Percentiles rank a stretch among this genome's conserved stretches.
phyloP scores from a whole-genome alignment of 805 yeast genomes.

The Sugiyamaella boreocaroliniensis region DNA sequence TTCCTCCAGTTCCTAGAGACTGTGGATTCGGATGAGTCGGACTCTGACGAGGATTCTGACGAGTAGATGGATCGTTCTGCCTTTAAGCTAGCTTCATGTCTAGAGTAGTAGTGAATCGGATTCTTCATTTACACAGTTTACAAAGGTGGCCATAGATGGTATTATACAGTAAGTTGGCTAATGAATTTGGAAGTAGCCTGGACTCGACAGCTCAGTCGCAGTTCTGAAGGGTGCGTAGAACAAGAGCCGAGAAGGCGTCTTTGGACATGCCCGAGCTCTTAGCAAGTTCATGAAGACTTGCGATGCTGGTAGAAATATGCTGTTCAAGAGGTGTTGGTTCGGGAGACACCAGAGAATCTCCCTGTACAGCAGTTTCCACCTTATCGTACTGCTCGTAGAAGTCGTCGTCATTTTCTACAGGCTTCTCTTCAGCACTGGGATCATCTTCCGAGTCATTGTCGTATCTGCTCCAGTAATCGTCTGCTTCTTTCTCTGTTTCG shows the following conservation, averaged over 20 bases:
- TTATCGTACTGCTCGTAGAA: constrained; percentile 15
- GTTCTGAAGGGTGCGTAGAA: not conserved
- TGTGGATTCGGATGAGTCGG: constrained; percentile 72
- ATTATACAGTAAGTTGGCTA: too few relatives aligned
- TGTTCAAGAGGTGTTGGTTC: not conserved
- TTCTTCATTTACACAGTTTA: too few relatives aligned
- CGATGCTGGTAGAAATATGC: not conserved
- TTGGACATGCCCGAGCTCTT: not conserved
- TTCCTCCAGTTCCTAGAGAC: constrained; percentile 91
- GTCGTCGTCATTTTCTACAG: constrained; percentile 15
- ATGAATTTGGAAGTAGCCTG: too few relatives aligned
- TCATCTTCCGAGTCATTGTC: constrained; percentile 12
- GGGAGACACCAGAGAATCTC: constrained; percentile 8
- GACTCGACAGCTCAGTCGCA: not conserved
- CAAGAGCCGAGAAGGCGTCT: not conserved
- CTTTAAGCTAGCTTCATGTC: not conserved
- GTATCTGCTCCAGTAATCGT: constrained; percentile 10
- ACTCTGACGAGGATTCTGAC: constrained; percentile 48
- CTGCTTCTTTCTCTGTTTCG: not conserved
- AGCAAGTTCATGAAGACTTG: not conserved
- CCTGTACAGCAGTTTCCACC: constrained; percentile 18
- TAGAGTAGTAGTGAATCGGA: not conserved
- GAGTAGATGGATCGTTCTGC: constrained; percentile 6
- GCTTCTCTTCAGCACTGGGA: constrained; percentile 5
- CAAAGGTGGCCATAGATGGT: too few relatives aligned